Base-by-base conservation (phyloP, 129 eudicot species). In the Escallonia rubra region DNA sequence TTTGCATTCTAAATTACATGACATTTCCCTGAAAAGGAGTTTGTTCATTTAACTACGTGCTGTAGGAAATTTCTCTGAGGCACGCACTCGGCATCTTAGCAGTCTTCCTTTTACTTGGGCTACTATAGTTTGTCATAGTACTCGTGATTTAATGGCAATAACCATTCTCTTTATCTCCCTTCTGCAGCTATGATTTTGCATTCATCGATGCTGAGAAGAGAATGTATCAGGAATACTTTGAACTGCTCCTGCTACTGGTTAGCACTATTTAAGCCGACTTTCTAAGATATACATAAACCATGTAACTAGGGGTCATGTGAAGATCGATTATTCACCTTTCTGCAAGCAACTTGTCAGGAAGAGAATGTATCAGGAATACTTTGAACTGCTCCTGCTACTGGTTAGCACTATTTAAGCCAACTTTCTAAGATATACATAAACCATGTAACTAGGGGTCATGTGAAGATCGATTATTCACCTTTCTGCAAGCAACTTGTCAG, bases 131-230 rank as follows among this genome's bases (percentile, higher is more conserved):
- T 54, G 9, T 43, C 39, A 41, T 5, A 8, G 10, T 13, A 40
- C 39, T 57, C 14, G 9, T 11, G 8, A n/a, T 65, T 42, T 7
- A 4, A 44, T 69, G 34, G 8, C 57, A 23, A 3, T 45, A 2
- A 49, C 61, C n/a, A 38, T 13, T 5, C 41, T 56, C 59, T 56
- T 45, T 23, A 23, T 23, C 61, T 64, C 41, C 23, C 45, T 56
- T 51, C 8, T 83, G 80, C 74, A 93, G 96, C 78, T 89, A 89
- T 68, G 99, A 93, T 77, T 93, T 89, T 71, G 99, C 96, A 59
- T 93, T 93, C 77, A 79, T 93, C 67, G 99, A 93, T 54, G 99
- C 99, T 41, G 99, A 93, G 59, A 93, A 93, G 87, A 86, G 81
- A 79, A 89, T 82, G 92, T 89, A 93, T 74, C 89, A 73, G 43